Conservation (phyloP, 108 stramenopile genomes). For the Pseudonitzschia delicatissima region DNA sequence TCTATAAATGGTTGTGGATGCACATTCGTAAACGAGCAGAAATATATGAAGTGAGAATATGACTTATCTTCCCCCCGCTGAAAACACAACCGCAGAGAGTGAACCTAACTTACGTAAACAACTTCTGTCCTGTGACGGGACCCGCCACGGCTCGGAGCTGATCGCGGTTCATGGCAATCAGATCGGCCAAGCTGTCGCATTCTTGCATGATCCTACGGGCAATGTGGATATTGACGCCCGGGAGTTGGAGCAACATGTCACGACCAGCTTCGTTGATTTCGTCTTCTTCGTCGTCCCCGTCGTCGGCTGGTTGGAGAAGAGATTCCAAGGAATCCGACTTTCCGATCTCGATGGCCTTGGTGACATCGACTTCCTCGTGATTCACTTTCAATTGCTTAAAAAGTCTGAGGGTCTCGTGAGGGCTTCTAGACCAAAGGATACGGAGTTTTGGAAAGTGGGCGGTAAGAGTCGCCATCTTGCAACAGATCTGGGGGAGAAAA, state of each 20-base stretch:
- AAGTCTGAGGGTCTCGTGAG: conserved; percentile 90
- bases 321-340: conserved; percentile 74
- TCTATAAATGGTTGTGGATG: not conserved
- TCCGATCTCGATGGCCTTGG: conserved; percentile 78
- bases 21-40: not conserved
- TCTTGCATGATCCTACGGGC: conserved; percentile 83
- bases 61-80: not conserved
- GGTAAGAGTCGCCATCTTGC: conserved; percentile 84
- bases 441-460: conserved; percentile 91
- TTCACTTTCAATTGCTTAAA: conserved; percentile 83
- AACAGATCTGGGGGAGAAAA: conserved; percentile 40
- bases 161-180: conserved; percentile 72
- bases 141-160: conserved; percentile 76
- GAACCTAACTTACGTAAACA: conserved; percentile 62
- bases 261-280: conserved; percentile 81
- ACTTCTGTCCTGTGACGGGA: conserved; percentile 81
- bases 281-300: conserved; percentile 59
- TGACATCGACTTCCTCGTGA: conserved; percentile 86
- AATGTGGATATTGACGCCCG: conserved; percentile 84
- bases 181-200: conserved; percentile 77
- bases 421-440: conserved; percentile 90
- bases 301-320: conserved; percentile 35
- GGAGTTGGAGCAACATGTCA: conserved; percentile 86
- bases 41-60: not conserved
- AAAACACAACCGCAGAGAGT: not conserved